A percentile compares a stretch with the other conserved stretches of the same genome.
These are phyloP conservation scores for Eimeria necatrix DNA, from an alignment of 169 alveolate species.

Conservation along the genomic window DNA sequence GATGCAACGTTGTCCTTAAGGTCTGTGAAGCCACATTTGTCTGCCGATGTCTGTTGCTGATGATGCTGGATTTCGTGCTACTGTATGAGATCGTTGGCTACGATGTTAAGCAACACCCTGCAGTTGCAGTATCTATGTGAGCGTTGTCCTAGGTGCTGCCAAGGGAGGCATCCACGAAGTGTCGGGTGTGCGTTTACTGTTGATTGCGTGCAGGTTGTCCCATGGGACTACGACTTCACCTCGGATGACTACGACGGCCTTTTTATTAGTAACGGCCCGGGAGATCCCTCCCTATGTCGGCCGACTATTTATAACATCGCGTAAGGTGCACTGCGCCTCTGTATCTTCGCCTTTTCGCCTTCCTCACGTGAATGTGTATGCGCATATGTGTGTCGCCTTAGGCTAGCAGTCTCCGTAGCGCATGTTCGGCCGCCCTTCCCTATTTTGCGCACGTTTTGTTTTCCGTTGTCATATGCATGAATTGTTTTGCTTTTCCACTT, in stretches of 20 bases:
- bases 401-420: too few species aligned
- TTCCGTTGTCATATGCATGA: too few species aligned
- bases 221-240: conserved; percentile 87
- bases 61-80: not conserved
- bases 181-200: not conserved
- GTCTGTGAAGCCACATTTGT: conserved; percentile 76
- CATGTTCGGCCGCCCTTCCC: too few species aligned
- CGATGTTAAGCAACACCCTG: too few species aligned
- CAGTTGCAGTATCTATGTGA: too few species aligned
- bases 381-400: not conserved
- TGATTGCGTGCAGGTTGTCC: conserved; percentile 85
- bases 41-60: not conserved
- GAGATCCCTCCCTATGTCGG: conserved; percentile 89
- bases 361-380: not conserved
- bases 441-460: too few species aligned
- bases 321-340: not conserved
- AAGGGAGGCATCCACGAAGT: not conserved
- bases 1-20: conserved; percentile 37
- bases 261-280: conserved; percentile 93
- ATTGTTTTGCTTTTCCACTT: too few species aligned
- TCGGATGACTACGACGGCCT: conserved; percentile 90
- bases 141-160: too few species aligned
- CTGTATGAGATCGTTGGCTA: not conserved
- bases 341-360: too few species aligned
- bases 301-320: conserved; percentile 85